Conservation (phyloP, 345 rosid species). For the Eucalyptus viminalis region DNA sequence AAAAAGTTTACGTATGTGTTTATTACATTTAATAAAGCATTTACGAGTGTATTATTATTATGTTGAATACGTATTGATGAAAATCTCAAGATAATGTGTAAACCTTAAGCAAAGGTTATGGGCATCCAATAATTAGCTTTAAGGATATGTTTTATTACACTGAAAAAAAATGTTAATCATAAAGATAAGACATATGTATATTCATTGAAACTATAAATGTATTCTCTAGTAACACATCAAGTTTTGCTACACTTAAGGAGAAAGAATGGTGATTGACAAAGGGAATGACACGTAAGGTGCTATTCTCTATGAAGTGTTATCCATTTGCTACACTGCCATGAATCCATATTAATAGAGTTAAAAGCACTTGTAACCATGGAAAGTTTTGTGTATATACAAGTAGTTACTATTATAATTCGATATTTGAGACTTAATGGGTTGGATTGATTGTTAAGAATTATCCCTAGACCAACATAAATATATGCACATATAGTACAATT, state of each 20-base stretch:
- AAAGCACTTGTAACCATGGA: background rate
- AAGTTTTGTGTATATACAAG: background rate
- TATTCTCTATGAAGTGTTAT: background rate
- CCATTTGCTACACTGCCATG: background rate
- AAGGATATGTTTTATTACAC: background rate
- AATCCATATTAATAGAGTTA: no score
- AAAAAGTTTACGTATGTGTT: no score
- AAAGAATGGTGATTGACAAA: background rate
- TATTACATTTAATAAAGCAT: no score
- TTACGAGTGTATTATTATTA: no score
- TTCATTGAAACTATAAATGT: background rate
- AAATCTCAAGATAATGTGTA: background rate
- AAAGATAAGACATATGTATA: background rate
- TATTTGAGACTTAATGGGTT: background rate
- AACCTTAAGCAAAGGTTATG: no score
- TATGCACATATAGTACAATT: no score
- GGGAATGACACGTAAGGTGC: background rate
- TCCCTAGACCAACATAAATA: no score
- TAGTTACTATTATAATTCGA: no score
- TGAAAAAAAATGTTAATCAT: background rate
- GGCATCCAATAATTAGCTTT: background rate
- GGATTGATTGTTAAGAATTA: background rate
- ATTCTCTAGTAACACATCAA: background rate
- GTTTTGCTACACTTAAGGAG: background rate
- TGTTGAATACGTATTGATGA: background rate